Base-by-base conservation (phyloP, 228 moss, liverwort and hornwort species). In the Sphagnum fallax region DNA sequence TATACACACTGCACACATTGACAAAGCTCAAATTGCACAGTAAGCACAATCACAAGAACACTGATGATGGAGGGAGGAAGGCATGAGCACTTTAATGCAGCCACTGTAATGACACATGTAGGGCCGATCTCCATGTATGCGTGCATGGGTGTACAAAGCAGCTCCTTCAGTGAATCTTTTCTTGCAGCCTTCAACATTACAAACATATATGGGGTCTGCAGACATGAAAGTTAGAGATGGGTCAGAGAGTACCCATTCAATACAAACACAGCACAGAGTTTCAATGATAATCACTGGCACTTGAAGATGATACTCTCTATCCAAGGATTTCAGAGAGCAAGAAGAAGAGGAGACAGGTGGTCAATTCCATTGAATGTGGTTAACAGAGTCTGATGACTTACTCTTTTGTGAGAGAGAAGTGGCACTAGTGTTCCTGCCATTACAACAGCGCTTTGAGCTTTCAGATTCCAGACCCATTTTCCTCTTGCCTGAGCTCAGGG, bases 21-120 rank as follows among this genome's bases (percentile, higher is more conserved):
- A 32, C 32, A 32, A 32, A 32, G 32, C 32, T 32, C 32, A 32
- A 32, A 32, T 32, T 32, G 32, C 32, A 32, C 2, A 32, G 32
- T 32, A 32, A 53, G 16, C 68, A 68, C 7, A 5, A 14, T 47
- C 47, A 14, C 10, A 65, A 6, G 48, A 15, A 65, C 65, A 48
- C 9, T 8, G 55, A 55, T 55, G 12, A 55, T 0, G 1, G 55
- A 55, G 55, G 55, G 8, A 12, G 55, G 55, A 12, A 2, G 1
- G 55, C 8, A 5, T 53, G 16, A 55, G 52, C 14, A 98, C 98
- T 93, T 98, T 98, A 50, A 87, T 76, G 84, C 98, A 98, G 69
- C 90, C 90, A 52, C 93, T 93, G n/a, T 93, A 98, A 78, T 98
- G 98, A 65, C 98, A 98, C 32, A 93, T 84, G 68, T 93, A 98